Base-by-base conservation (phyloP, 2,329 filamentous ascomycete genomes). In the Macrophomina pseudophaseolina region DNA sequence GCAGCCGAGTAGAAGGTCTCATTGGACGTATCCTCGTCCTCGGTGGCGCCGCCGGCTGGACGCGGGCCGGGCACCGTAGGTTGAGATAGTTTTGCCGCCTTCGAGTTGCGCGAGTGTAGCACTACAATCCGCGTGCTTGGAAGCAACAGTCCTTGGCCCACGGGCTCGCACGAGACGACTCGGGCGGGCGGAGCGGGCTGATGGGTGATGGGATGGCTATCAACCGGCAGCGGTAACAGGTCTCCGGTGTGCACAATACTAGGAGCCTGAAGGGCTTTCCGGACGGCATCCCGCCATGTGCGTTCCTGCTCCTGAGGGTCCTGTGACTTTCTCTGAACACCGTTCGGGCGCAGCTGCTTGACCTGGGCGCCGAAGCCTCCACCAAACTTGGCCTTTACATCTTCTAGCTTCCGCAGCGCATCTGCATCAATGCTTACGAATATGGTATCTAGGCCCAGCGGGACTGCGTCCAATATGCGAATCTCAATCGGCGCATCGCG, bases 1-100 rank as follows among this genome's bases (percentile, higher is more conserved):
- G 92, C 90, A 0, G 94, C 94, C 5, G 94, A 97, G 78, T 88
- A 97, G 80, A 97, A 97, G 71, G 93, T 90, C 74, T 98, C 94
- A 67, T 91, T 97, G 5, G 91, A 90, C 1, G 91, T 93, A 73
- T 97, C 93, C 72, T 97, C 93, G 58, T 84, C 83, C 68, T 87
- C 84, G 64, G 81, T 83, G 16, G 80, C 84, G 30, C 87, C 84
- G 52, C 87, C 88, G 71, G 89, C 88, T 35, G 90, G 64, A 3
- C 65, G 65, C 80, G 78, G 18, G 81, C 79, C 33, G 79, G 79
- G 66, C 81, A 81, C 70, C 83, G 77, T 60, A 67, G 75, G 71
- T 72, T 79, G 70, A 70, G 78, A 58, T 74, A 81, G 52, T 74
- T 80, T 53, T 81, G 72, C 74, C 79, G 75, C 75, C 84, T 80